Evolutionary conservation across 352 stramenopile genomes (phyloP).

Genomic region (Phytopythium ostracodes): DNA sequence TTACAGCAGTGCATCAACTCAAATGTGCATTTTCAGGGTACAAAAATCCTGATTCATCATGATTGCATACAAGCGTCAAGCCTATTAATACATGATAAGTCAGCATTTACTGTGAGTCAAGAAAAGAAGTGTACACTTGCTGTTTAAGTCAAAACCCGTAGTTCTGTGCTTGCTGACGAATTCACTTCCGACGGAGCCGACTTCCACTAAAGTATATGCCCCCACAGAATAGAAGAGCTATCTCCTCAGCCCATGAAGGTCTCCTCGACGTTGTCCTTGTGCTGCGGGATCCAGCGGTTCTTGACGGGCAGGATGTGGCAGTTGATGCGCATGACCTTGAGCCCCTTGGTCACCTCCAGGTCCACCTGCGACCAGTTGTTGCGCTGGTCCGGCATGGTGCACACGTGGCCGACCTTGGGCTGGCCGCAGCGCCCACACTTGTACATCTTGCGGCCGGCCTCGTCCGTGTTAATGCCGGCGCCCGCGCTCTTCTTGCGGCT

Average conservation of each 20-base stretch:
- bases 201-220: neutral
- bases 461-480: constrained; percentile 14
- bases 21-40: too few relatives aligned
- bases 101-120: neutral
- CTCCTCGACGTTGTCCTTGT: constrained; percentile 46
- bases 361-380: constrained; percentile 86
- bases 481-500: constrained; percentile 24
- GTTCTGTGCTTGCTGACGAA: too few relatives aligned
- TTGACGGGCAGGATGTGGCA: constrained; percentile 72
- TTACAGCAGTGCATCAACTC: too few relatives aligned
- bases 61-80: too few relatives aligned
- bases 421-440: constrained; percentile 84
- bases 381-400: constrained; percentile 79
- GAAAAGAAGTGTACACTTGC: neutral
- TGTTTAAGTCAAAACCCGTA: too few relatives aligned
- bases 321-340: constrained; percentile 69
- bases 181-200: neutral
- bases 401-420: constrained; percentile 84
- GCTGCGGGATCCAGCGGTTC: constrained; percentile 54
- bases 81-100: neutral
- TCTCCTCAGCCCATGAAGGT: neutral
- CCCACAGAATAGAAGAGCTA: neutral
- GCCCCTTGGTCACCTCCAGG: constrained; percentile 69
- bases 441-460: constrained; percentile 75
- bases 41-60: too few relatives aligned